Percentiles rank a stretch among this genome's conserved stretches.
Conservation (phyloP, 2,329 filamentous ascomycete genomes). For the Thelonectria olida region DNA sequence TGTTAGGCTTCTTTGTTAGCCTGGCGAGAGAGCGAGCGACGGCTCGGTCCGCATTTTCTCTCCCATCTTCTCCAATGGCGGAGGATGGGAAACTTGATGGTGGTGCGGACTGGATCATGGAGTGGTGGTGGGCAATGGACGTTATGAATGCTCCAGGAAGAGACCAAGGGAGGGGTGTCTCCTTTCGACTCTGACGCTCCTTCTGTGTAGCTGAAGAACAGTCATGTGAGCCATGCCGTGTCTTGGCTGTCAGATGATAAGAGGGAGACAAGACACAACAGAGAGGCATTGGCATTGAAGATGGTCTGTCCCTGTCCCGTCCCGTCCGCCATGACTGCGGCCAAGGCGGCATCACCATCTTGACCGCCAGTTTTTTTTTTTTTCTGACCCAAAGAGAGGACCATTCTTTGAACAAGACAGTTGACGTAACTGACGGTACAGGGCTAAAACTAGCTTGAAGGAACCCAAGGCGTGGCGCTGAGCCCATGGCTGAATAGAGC, state of each 20-base stretch:
- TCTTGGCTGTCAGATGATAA: neutral
- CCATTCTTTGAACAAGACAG: neutral
- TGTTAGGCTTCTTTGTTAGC: slow-evolving; percentile 1
- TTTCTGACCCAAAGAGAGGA: neutral
- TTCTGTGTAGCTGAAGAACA: neutral
- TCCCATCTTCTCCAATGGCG: neutral
- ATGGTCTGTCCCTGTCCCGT: neutral
- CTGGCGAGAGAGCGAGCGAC: slow-evolving; percentile 11
- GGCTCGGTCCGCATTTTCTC: slow-evolving; percentile 21
- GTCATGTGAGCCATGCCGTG: neutral
- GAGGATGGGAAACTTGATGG: neutral
- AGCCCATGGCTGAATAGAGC: neutral
- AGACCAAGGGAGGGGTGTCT: neutral
- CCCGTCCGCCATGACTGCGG: neutral
- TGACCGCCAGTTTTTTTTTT: slow-evolving; percentile 1
- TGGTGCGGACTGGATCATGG: neutral
- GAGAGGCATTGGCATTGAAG: neutral
- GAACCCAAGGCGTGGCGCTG: slow-evolving; percentile 1
- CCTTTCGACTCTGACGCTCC: neutral
- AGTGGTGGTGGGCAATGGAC: no score
- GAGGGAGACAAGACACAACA: neutral
- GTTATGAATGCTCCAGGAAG: no score
- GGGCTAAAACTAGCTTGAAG: neutral
- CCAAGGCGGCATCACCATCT: neutral
- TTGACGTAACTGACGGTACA: neutral